These are phyloP conservation scores for Xerophyta viscosa DNA, from an alignment of 106 monocot genomes.

Conservation along the genomic window DNA sequence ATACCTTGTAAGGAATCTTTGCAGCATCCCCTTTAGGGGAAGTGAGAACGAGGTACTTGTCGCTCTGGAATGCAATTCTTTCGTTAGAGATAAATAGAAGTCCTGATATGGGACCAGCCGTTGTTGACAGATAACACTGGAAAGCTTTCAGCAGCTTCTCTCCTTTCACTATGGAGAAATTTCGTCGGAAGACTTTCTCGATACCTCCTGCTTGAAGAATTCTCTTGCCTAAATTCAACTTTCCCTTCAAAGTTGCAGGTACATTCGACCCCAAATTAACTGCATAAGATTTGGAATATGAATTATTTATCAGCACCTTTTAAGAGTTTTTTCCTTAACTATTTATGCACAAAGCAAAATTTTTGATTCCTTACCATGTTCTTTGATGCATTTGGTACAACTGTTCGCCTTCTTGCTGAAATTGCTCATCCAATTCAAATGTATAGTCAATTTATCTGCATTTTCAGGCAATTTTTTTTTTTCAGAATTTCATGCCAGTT, in stretches of 20 bases:
- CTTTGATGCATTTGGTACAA: slow-evolving; percentile 6
- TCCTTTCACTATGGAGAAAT: slow-evolving; percentile 18
- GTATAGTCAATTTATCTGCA: slow-evolving; percentile 19
- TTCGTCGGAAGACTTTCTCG: slow-evolving; percentile 20
- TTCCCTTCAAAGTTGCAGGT: slow-evolving; percentile 15
- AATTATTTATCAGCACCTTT: neutral
- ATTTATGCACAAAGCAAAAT: too few species aligned
- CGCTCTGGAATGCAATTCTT: slow-evolving; percentile 26
- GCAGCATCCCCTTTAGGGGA: slow-evolving; percentile 15
- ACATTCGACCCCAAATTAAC: slow-evolving; percentile 27
- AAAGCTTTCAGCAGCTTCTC: slow-evolving; percentile 35
- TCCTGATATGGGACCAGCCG: slow-evolving; percentile 32
- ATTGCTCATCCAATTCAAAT: slow-evolving; percentile 11
- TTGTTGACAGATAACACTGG: slow-evolving; percentile 32
- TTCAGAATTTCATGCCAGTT: too few species aligned
- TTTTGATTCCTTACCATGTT: slow-evolving; percentile 13
- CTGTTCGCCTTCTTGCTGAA: slow-evolving; percentile 11
- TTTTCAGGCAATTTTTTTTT: slow-evolving; percentile 2
- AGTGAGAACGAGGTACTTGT: slow-evolving; percentile 10
- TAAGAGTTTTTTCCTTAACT: too few species aligned
- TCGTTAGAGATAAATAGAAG: slow-evolving; percentile 25
- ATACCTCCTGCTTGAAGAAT: slow-evolving; percentile 21
- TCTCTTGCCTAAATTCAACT: slow-evolving; percentile 14
- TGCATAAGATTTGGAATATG: slow-evolving; percentile 3
- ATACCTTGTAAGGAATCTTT: slow-evolving; percentile 24